Conservation (phyloP, 2,329 filamentous ascomycete species). For the Achaetomium macrosporum region DNA sequence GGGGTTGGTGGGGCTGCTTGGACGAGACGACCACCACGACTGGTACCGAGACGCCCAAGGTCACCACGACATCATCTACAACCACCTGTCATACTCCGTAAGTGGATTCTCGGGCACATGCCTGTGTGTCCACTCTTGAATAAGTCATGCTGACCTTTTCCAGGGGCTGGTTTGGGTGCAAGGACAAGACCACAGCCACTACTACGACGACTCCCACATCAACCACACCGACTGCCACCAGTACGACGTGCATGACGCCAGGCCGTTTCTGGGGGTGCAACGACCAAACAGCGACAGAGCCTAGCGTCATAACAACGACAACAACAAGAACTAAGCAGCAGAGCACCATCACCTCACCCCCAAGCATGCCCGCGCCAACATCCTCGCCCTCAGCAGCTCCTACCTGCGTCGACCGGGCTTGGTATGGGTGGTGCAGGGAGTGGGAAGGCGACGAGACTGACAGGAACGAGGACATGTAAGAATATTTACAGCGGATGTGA, state of each 20-base stretch:
- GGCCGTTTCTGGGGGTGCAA: constrained; percentile 53
- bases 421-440: constrained; percentile 23
- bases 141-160: constrained; percentile 41
- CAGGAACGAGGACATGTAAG: constrained; percentile 22
- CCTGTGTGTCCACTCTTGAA: constrained; percentile 25
- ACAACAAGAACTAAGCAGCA: constrained; percentile 22
- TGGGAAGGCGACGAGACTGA: constrained; percentile 12
- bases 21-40: constrained; percentile 56
- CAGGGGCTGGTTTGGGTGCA: constrained; percentile 60
- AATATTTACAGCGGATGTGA: not conserved
- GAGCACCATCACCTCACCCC: constrained; percentile 25
- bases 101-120: constrained; percentile 27
- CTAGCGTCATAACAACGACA: constrained; percentile 20
- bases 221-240: constrained; percentile 28
- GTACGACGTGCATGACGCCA: constrained; percentile 44
- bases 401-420: constrained; percentile 19
- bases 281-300: constrained; percentile 32
- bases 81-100: constrained; percentile 36
- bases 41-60: constrained; percentile 34
- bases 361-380: constrained; percentile 27
- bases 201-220: constrained; percentile 29
- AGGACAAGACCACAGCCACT: constrained; percentile 41
- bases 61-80: constrained; percentile 40
- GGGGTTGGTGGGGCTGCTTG: constrained; percentile 79
- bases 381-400: constrained; percentile 25